Evolutionary conservation across 2,329 filamentous ascomycete genomes (phyloP), one percentile per base, ranked within the genome.

Genomic region (Hypoxylon rubiginosum): DNA sequence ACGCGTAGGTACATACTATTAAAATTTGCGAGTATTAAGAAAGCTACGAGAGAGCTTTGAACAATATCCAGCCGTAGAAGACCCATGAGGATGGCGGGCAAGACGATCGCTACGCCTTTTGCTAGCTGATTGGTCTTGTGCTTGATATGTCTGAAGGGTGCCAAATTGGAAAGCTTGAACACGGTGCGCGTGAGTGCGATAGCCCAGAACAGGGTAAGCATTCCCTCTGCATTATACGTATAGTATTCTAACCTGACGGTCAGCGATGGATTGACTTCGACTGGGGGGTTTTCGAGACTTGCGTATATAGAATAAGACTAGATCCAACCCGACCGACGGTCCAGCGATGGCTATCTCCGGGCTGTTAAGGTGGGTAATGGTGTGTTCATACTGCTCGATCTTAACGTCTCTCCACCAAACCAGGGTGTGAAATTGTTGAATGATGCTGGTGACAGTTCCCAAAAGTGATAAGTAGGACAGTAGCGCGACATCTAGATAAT

Each of bases 241-340:
- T 84, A 85, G 53, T 81, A 84, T 70, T 85, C 83, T 85, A 52
- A 0, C 4, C 15, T 0, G 39, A 64, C 24, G 59, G 65, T 73
- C 46, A 73, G 68, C 48, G 10, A 32, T 11, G 17, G 4, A 4
- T 21, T 15, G 2, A 21, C 11, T 5, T 13, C n/a, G 6, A 9
- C 2, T 0, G 3, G 21, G 21, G 11, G 7, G 1, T 24, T 39
- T 30, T 2, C 11, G 26, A 26, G 19, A 75, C 82, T 54, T 73
- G 84, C 83, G 83, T 64, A 85, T 83, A 61, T 82, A 84, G 67
- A 81, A 85, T 2, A 86, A 73, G 0, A 79, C 75, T 6, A 81
- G 73, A 57, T 85, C 83, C 3, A 81, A 45, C 3, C 79, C 79
- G 5, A 75, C 75, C 4, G 82, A 81, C 10, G 77, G 74, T 15